phyloP scores from a whole-genome alignment of 2,329 filamentous ascomycete species.

The Botryotinia calthae region DNA sequence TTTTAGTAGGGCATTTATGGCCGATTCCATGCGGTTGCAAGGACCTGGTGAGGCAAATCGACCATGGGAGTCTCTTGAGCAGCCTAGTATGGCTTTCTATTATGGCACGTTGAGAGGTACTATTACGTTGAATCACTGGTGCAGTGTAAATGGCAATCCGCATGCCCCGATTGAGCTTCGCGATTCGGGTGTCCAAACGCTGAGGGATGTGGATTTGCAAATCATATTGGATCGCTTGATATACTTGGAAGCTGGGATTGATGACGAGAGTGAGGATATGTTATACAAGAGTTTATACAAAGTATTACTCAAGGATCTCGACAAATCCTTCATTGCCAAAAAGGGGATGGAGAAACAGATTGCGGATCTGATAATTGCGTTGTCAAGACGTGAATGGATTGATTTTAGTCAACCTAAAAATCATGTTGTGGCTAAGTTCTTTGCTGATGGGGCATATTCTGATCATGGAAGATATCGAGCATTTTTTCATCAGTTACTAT shows the following conservation, averaged over 20 bases:
- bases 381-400: constrained; percentile 69
- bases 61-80: constrained; percentile 71
- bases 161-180: constrained; percentile 56
- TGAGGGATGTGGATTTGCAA: constrained; percentile 59
- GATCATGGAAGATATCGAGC: constrained; percentile 55
- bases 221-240: constrained; percentile 58
- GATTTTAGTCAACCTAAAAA: constrained; percentile 69
- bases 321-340: constrained; percentile 59
- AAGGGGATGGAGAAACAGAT: constrained; percentile 69
- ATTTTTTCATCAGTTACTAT: constrained; percentile 75
- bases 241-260: constrained; percentile 56
- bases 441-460: constrained; percentile 55
- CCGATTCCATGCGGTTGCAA: constrained; percentile 30
- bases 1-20: constrained; percentile 26
- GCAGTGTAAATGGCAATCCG: constrained; percentile 54
- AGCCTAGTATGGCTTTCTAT: constrained; percentile 68
- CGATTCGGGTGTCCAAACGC: constrained; percentile 52
- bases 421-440: constrained; percentile 71
- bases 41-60: constrained; percentile 26
- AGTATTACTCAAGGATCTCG: constrained; percentile 65
- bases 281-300: constrained; percentile 66
- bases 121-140: constrained; percentile 69
- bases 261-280: constrained; percentile 54
- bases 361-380: constrained; percentile 65
- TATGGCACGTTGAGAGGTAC: constrained; percentile 67